These are phyloP conservation scores for Scutellaria minor DNA, from an alignment of 257 asterid species.

Conservation along the genomic window DNA sequence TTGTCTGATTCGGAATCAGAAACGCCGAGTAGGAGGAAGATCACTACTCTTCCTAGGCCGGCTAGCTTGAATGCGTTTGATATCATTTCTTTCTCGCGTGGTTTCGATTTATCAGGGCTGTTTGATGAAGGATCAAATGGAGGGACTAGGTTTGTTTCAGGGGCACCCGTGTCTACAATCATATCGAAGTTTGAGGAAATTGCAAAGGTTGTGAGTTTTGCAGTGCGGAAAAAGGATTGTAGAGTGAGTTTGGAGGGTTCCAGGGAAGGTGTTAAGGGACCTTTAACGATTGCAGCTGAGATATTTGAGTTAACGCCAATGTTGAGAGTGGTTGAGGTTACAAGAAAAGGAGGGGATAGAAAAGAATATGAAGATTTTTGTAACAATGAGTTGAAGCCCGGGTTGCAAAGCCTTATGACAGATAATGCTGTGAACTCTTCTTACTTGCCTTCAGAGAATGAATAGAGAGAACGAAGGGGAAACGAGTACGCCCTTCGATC, in stretches of 20 bases:
- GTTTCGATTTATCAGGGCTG: constrained; percentile 84
- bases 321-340: constrained; percentile 87
- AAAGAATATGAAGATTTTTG: constrained; percentile 78
- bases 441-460: constrained; percentile 71
- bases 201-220: constrained; percentile 78
- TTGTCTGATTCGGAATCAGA: constrained; percentile 76
- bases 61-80: constrained; percentile 97
- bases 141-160: constrained; percentile 70
- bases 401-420: constrained; percentile 58
- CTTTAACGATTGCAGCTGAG: constrained; percentile 88
- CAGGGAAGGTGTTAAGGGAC: constrained; percentile 85
- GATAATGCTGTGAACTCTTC: constrained; percentile 46
- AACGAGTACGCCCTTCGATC: constrained; percentile 42
- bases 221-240: constrained; percentile 90
- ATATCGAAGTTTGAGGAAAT: constrained; percentile 88
- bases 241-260: constrained; percentile 85
- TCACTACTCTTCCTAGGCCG: constrained; percentile 72
- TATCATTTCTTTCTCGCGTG: constrained; percentile 81
- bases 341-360: constrained; percentile 84
- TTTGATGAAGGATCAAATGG: constrained; percentile 89
- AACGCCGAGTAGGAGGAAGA: constrained; percentile 52
- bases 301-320: constrained; percentile 86
- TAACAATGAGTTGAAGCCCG: constrained; percentile 74
- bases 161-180: constrained; percentile 79
- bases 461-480: constrained; percentile 47